Evolutionary conservation across 768 basidiomycete species (phyloP), one percentile per base, ranked within the genome.

Genomic region (Lactifluus pinguis): DNA sequence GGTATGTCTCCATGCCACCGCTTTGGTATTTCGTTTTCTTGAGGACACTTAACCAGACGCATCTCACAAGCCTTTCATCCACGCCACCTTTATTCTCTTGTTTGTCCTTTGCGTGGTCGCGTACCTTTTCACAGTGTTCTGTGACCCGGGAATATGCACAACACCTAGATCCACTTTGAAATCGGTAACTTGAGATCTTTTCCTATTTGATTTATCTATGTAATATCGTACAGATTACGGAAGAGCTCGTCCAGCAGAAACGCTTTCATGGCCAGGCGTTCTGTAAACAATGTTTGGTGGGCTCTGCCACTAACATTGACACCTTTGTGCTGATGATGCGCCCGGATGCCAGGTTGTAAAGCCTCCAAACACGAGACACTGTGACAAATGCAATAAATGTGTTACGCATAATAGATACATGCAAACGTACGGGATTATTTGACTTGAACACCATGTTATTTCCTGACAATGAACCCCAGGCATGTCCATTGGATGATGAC

Each of bases 331-430:
- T 60, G 45, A 54, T 6, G 14, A 36, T 9, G 19, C 34, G 6
- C 11, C 13, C 17, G 50, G n/a, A 14, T 52, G 29, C n/a, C 29
- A 61, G 60, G 25, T 15, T 44, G 55, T 10, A 4, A 57, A 25
- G 29, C 25, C 29, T 5, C 36, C 32, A 1, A 15, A 21, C 29
- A 34, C 50, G 0, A 48, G 14, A 29, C 60, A 61, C 45, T 61
- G 60, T 25, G 21, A 36, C 7, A 13, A 1, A 19, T 61, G 60
- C 60, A 57, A 61, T 36, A 57, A 41, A 57, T 61, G 60, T 29
- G 14, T 61, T 32, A 48, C 36, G 8, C 41, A 30, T 45, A 36
- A n/a, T 29, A 5, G 13, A 47, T 29, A 14, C 42, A 32, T 25
- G 36, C 7, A 11, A 10, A 3, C 13, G 60, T 61, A 56, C 3